Conservation (phyloP, 139 green algal species). For the Coelastrella sp. region DNA sequence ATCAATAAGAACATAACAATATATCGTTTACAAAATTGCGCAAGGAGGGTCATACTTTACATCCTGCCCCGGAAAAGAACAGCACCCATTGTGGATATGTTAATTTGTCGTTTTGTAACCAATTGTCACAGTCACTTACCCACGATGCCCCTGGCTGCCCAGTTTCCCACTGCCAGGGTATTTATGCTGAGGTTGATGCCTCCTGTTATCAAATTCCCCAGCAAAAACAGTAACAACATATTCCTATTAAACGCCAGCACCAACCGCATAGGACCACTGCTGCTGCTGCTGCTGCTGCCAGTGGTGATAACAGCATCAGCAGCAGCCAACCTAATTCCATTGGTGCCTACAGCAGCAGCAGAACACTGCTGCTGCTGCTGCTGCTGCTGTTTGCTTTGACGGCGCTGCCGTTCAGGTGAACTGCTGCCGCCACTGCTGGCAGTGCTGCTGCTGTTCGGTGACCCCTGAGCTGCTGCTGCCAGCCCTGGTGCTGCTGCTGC, state of each 20-base stretch:
- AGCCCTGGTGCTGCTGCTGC: constrained; percentile 2
- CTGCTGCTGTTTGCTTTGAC: constrained; percentile 9
- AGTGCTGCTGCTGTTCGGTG: background rate
- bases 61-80: background rate
- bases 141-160: constrained; percentile 44
- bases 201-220: constrained; percentile 84
- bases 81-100: background rate
- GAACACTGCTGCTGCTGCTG: background rate
- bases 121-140: background rate
- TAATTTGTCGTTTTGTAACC: too few species aligned
- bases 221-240: constrained; percentile 81
- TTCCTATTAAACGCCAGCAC: constrained; percentile 55
- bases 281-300: constrained; percentile 17
- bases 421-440: constrained; percentile 27
- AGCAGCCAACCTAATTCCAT: background rate
- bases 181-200: constrained; percentile 62
- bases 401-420: background rate
- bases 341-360: constrained; percentile 22
- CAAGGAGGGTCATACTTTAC: too few species aligned
- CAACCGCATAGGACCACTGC: constrained; percentile 33
- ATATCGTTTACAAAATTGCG: too few species aligned
- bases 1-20: too few species aligned
- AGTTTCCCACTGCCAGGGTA: constrained; percentile 64
- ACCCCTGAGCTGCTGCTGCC: background rate
- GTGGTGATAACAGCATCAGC: background rate